phyloP scores from a whole-genome alignment of 768 basidiomycete genomes.

The Suillus subalutaceus region DNA sequence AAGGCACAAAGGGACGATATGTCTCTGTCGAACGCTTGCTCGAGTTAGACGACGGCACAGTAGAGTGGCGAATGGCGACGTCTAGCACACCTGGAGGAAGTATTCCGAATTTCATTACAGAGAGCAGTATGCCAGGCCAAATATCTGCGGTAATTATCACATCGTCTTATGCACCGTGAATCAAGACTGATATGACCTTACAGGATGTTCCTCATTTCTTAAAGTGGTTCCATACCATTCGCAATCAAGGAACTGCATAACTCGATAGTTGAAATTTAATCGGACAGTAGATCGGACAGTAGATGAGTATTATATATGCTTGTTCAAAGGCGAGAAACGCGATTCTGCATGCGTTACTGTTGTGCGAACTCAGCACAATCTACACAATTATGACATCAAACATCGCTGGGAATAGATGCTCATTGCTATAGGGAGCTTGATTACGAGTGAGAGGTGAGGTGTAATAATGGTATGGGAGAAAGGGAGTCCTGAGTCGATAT shows the following conservation, averaged over 20 bases:
- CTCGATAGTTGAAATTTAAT: neutral
- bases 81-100: constrained; percentile 71
- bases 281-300: neutral
- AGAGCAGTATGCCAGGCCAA: constrained; percentile 60
- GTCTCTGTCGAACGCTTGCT: constrained; percentile 67
- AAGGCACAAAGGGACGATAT: constrained; percentile 68
- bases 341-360: neutral
- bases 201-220: constrained; percentile 78
- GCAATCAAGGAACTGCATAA: constrained; percentile 17
- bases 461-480: neutral
- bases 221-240: constrained; percentile 56
- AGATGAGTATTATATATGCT: neutral
- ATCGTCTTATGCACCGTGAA: neutral
- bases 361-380: neutral
- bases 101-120: constrained; percentile 66
- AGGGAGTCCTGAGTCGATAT: neutral
- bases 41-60: constrained; percentile 62
- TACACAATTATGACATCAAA: neutral
- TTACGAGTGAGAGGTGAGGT: neutral
- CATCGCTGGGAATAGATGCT: neutral
- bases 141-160: constrained; percentile 54
- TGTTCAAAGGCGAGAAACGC: neutral
- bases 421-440: neutral
- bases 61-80: constrained; percentile 84
- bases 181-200: constrained; percentile 11